Evolutionary conservation across 345 rosid species (phyloP), one percentile per base, ranked within the genome.

Genomic region (Excoecaria cochinchinensis): DNA sequence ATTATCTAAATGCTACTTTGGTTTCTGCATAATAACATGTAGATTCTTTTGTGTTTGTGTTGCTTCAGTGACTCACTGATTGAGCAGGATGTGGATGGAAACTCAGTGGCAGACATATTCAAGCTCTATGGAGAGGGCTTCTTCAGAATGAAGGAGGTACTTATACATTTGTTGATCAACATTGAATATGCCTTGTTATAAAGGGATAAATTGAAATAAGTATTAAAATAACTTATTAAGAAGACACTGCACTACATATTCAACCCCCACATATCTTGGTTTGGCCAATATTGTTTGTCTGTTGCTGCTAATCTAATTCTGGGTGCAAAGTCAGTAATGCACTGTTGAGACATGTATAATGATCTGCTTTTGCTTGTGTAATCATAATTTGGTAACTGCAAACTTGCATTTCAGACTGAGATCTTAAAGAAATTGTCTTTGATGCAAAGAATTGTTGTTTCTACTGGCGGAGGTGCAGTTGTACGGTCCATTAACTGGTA

Each of bases 381-480:
- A 67, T 48, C 42, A 16, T 72, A 39, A 42, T 40, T 42, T 65
- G 69, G 36, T 70, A 21, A 25, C 72, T 74, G 4, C 63, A 17
- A 52, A 81, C 17, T 68, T 82, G 70, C 75, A 74, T 73, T 78
- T 24, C 75, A 92, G 99, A 90, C 97, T 22, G 92, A 92, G 79
- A 86, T 74, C 56, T 78, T 95, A 80, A 82, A 60, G 81, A 79
- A 81, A 70, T 85, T 95, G 50, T 93, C 99, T 48, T 67, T 82
- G 50, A 86, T 77, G 87, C 85, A 83, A 70, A 84, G 66, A 57
- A 82, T 88, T 69, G 97, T 95, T 82, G 95, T 95, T 78, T 95
- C 99, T 70, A 95, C 99, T 0, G 99, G 99, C 24, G 98, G 99
- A 76, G 99, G 99, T 77, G 97, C 90, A 14, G 99, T 95, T 42